Evolutionary conservation across 257 asterid genomes (phyloP), one percentile per base, ranked within the genome.

Genomic region (Petunia axillaris): DNA sequence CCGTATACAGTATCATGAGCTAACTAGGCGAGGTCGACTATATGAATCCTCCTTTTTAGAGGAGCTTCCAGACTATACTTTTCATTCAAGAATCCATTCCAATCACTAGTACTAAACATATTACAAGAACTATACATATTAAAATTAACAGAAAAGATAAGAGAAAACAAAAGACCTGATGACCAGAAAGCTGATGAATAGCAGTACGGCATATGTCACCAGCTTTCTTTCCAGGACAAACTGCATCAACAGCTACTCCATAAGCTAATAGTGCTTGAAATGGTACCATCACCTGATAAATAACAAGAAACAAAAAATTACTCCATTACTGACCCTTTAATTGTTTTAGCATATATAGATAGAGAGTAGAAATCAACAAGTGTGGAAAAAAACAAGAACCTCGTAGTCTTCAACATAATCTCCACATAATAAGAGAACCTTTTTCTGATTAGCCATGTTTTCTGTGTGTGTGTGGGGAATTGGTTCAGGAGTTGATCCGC

Each of bases 381-480:
- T n/a, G 1, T 50, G 37, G 55, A 16, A 2, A 6, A 35, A 25
- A n/a, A 4, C 6, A 6, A 43, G 39, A 54, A 93, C 99, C 97
- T 95, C 98, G 83, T 87, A 92, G 83, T 95, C 98, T 80, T 95
- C 99, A 83, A 88, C 90, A 84, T 93, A 95, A 84, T 95, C 99
- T 48, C 99, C 99, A 67, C 93, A 88, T 80, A 95, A 43, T 78
- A 95, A 79, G 84, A 95, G 97, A 53, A 95, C 97, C 89, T 85
- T 90, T 81, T 86, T 93, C 86, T 87, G 89, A 40, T 84, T 73
- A 35, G 91, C 91, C 97, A 92, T 92, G 41, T 78, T 54, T 55
- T 35, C 48, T 67, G 77, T 44, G 75, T 44, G 79, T 79, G 85
- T 76, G n/a, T 48, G 85, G 79, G 89, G 81, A 83, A 80, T 81